Evolutionary conservation across 331 rosid species (phyloP), one percentile per base, ranked within the genome.

Genomic region (Pyracantha coccinea): DNA sequence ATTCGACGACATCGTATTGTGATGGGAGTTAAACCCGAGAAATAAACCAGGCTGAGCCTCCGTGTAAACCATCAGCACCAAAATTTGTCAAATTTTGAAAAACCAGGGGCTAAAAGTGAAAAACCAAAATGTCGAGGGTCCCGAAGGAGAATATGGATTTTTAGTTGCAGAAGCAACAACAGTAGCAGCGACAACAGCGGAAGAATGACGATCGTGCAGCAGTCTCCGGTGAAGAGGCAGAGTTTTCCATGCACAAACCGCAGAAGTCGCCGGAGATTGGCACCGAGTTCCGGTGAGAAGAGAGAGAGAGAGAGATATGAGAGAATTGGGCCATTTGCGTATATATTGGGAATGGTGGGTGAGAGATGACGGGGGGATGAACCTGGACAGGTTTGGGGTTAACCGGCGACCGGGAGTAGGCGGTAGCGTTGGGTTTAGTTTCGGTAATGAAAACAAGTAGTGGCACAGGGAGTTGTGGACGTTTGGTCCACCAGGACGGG

Each of bases 111-210:
- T 15, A 47, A 35, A 2, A 24, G 29, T 17, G 21, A 23, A 24
- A 29, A 63, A 41, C 17, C 2, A 25, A 24, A 60, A 25, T 12
- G 4, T 47, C 1, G 3, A 15, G 54, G n/a, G n/a, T 47, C 8
- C 15, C 54, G 7, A 5, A 47, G 5, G 54, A 47, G n/a, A 47
- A 5, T 5, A 47, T 15, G 54, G n/a, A 5, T 47, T 5, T 15
- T 47, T 62, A 73, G 21, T 83, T 15, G 50, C 60, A 74, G 70
- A 55, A 87, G 44, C 87, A 88, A 70, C 93, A 90, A 77, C 91
- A 85, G 80, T 78, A 86, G 25, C 65, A 70, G 29, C 83, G 75
- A 68, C 71, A 75, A 78, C 90, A 83, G 8, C 3, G 8, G 54
- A 47, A 47, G 54, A 47, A 60, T 25, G 33, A 15, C 2, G 83